Evolutionary conservation across 225 moss, liverwort and hornwort genomes (phyloP), one percentile per base, ranked within the genome.

Genomic region (Straminergon stramineum): DNA sequence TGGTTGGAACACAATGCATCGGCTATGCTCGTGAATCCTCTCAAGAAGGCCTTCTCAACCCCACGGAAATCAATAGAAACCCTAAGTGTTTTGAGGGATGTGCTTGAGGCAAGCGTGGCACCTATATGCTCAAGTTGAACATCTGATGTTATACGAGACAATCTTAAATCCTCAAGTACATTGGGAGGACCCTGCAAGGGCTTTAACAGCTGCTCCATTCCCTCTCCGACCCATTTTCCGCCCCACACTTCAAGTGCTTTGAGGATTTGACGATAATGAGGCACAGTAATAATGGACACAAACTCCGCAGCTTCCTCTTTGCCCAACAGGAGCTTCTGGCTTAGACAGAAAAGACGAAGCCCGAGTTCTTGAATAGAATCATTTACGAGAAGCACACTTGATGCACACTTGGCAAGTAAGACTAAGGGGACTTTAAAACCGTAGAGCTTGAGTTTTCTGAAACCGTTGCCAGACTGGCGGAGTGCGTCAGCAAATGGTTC

Each of bases 341-440:
- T 2, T 1, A 11, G 1, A 6, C 1, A n/a, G n/a, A n/a, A n/a
- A 6, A 58, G 3, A 0, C 10, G 0, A 4, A 80, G 58, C 3
- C 2, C 2, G 4, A 80, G 80, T 4, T 39, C n/a, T 60, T 84
- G 26, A 37, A 81, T 37, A 19, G 5, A 26, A 57, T 26, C 27
- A 5, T 26, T 79, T 79, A 17, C 7, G 2, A 27, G 57, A 39
- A 87, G 9, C 45, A 60, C 17, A 8, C 43, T 58, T 13, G 69
- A 69, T 11, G 28, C 8, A 37, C 81, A 81, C 69, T 69, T 60
- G 24, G 58, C 68, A 13, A 45, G 23, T 43, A 2, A 4, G 2
- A 87, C 5, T 6, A 5, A 0, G 0, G 41, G 21, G 16, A 0
- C 0, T 0, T n/a, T n/a, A n/a, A n/a, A n/a, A n/a, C n/a, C n/a